These are phyloP conservation scores for Mycena vulgaris DNA, from an alignment of 768 basidiomycete species.

Conservation along the genomic window DNA sequence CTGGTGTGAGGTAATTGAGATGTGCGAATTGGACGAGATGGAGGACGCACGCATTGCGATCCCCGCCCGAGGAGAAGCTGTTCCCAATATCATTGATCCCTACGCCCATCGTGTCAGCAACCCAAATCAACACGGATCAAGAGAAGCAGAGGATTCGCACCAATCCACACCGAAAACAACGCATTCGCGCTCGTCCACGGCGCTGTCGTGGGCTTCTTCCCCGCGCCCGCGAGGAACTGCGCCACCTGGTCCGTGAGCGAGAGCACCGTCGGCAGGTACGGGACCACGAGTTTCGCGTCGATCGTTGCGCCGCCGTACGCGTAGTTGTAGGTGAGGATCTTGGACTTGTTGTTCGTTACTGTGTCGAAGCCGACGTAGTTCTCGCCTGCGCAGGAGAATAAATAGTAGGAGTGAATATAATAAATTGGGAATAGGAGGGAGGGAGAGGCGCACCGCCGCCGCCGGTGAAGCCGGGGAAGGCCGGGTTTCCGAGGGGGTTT, in stretches of 20 bases:
- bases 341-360: conserved; percentile 66
- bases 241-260: conserved; percentile 75
- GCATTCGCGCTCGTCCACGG: conserved; percentile 72
- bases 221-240: conserved; percentile 65
- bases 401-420: too few relatives aligned
- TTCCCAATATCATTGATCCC: conserved; percentile 79
- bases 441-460: conserved; percentile 40
- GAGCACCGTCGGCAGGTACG: conserved; percentile 66
- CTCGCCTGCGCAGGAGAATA: conserved; percentile 54
- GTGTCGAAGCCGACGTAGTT: conserved; percentile 76
- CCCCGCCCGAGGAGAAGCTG: conserved; percentile 63
- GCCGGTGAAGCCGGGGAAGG: conserved; percentile 56
- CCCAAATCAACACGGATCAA: too few relatives aligned
- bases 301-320: conserved; percentile 80
- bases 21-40: too few relatives aligned
- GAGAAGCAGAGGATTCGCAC: too few relatives aligned
- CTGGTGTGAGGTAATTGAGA: conserved; percentile 44
- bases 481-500: conserved; percentile 56
- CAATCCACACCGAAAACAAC: too few relatives aligned
- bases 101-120: background rate
- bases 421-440: conserved; percentile 57
- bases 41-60: conserved; percentile 62
- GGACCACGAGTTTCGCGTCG: conserved; percentile 68
- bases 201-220: conserved; percentile 62
- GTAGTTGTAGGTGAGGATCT: conserved; percentile 73